Evolutionary conservation across 2,329 filamentous ascomycete species (phyloP), one percentile per base, ranked within the genome.

Genomic region (Thelonectria olida): DNA sequence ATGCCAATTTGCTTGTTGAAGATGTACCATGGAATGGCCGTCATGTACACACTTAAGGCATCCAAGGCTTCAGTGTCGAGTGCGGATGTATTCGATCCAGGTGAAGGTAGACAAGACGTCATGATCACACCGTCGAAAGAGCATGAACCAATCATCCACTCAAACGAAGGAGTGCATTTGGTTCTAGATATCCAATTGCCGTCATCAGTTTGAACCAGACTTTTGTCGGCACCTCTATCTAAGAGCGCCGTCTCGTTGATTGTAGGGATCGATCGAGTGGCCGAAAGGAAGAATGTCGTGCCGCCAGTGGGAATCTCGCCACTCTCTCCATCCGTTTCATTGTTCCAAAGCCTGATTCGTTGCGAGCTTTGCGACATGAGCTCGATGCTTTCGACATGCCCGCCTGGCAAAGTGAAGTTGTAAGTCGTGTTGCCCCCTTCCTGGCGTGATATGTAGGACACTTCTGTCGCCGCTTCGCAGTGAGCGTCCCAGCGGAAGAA

Each of bases 21-120:
- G 13, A 68, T 65, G 4, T 61, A 67, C 66, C 66, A 68, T 2
- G 66, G 66, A n/a, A 68, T 68, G 0, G 66, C 66, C 1, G 66
- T 65, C 66, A 68, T 68, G 51, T 68, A 68, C 2, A 67, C 20
- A 0, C 27, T 36, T 2, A 68, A 15, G 0, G 66, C 48, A n/a
- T 67, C 54, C 0, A 68, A 23, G 0, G 66, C 66, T 2, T 61
- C 34, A 1, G 56, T 69, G 5, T 68, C 66, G 0, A 68, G 55
- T 0, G 62, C 58, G 12, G 66, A 63, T 4, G 49, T 51, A 5
- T 69, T 67, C 1, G 48, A 49, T 4, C 42, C 25, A 2, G 62
- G 38, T 0, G 28, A 49, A 1, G 54, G 36, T 0, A 31, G 22
- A 10, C 66, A 68, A 1, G 57, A 58, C 15, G 64, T 54, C 66